Evolutionary conservation across 257 asterid genomes (phyloP).

Genomic region (Verbena officinalis): DNA sequence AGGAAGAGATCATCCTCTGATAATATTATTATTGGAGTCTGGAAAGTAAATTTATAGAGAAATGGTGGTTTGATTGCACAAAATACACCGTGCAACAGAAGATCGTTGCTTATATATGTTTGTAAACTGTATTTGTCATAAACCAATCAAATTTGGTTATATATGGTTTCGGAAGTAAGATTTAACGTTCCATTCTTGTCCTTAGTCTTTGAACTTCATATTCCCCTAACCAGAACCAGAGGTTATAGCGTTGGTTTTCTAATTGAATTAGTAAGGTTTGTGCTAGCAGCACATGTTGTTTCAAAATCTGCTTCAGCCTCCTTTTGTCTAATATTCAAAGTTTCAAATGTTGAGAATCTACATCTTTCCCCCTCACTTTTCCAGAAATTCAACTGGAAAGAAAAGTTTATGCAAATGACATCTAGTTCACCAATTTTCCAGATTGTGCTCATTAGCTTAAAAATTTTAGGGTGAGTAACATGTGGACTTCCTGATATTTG

Average conservation of each 20-base stretch:
- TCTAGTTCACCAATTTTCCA: no score
- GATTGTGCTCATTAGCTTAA: no score
- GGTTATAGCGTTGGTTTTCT: neutral
- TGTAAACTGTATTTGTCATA: neutral
- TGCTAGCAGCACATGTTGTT: neutral
- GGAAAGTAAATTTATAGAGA: slow-evolving; percentile 1
- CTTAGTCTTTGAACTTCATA: neutral
- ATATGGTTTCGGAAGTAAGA: neutral
- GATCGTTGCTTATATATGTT: neutral
- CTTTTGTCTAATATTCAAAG: no score
- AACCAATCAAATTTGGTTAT: slow-evolving; percentile 3
- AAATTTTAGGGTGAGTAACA: no score
- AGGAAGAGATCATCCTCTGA: slow-evolving; percentile 81
- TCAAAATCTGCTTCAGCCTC: neutral
- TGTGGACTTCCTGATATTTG: no score
- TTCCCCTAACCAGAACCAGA: neutral
- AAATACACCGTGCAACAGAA: neutral
- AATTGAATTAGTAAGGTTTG: neutral
- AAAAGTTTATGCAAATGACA: no score
- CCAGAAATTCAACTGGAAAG: no score
- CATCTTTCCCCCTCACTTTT: no score
- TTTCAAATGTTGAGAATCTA: no score
- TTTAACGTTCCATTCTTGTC: neutral
- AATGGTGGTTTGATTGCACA: neutral
- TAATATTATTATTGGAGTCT: slow-evolving; percentile 5